These are phyloP conservation scores for Basipetospora chlamydospora DNA, from an alignment of 2,329 filamentous ascomycete species.

Conservation along the genomic window DNA sequence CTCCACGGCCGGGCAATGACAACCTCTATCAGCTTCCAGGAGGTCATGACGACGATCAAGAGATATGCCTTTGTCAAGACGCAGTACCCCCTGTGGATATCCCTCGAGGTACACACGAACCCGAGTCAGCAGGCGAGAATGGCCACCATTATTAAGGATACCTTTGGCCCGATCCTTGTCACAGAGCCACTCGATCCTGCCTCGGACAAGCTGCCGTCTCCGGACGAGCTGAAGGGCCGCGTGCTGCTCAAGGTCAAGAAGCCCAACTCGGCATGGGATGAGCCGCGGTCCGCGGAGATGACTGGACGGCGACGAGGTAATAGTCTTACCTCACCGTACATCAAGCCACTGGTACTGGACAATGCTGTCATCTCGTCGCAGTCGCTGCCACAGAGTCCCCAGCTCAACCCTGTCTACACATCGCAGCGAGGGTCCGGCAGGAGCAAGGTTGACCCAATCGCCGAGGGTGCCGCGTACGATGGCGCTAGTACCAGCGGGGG, in stretches of 20 bases:
- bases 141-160: conserved; percentile 76
- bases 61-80: conserved; percentile 85
- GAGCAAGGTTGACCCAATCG: conserved; percentile 42
- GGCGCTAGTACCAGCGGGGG: conserved; percentile 3
- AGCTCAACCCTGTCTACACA: conserved; percentile 35
- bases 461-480: conserved; percentile 24
- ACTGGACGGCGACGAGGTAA: conserved; percentile 40
- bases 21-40: conserved; percentile 73
- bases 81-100: conserved; percentile 83
- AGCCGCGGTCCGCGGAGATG: conserved; percentile 23
- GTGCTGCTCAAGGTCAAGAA: conserved; percentile 94
- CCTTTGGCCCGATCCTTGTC: conserved; percentile 69
- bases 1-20: conserved; percentile 86
- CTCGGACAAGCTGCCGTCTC: conserved; percentile 59
- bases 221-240: conserved; percentile 67
- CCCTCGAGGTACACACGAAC: conserved; percentile 88
- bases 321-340: conserved; percentile 67
- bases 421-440: conserved; percentile 32
- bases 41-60: conserved; percentile 85
- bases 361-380: conserved; percentile 31
- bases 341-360: conserved; percentile 37
- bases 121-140: conserved; percentile 70
- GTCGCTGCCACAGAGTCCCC: conserved; percentile 38
- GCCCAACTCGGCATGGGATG: conserved; percentile 28
- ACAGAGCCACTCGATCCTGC: conserved; percentile 58